Evolutionary conservation across 2,329 filamentous ascomycete genomes (phyloP).

Genomic region (Amylocarpus encephaloides): DNA sequence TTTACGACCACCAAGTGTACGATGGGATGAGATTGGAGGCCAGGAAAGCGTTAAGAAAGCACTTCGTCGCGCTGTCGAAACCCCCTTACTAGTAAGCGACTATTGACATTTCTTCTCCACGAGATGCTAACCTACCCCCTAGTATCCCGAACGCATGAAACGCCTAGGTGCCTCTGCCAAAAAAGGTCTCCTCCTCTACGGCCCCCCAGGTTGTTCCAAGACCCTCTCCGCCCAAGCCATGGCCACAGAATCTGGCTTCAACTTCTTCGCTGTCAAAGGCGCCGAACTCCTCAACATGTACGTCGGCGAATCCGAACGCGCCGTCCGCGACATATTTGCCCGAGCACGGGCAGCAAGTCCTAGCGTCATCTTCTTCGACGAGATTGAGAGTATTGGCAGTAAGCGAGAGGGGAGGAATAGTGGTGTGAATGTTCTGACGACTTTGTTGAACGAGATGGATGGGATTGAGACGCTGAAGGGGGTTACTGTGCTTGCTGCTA

Average conservation of each 20-base stretch:
- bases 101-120: neutral
- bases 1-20: slow-evolving; percentile 77
- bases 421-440: slow-evolving; percentile 79
- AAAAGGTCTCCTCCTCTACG: slow-evolving; percentile 83
- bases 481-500: slow-evolving; percentile 83
- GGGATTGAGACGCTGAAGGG: slow-evolving; percentile 80
- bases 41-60: slow-evolving; percentile 67
- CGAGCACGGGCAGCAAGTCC: slow-evolving; percentile 80
- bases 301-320: slow-evolving; percentile 87
- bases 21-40: slow-evolving; percentile 84
- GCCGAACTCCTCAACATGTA: slow-evolving; percentile 95
- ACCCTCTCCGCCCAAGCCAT: slow-evolving; percentile 87
- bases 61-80: slow-evolving; percentile 40
- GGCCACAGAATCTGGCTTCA: slow-evolving; percentile 83
- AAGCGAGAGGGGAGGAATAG: slow-evolving; percentile 40
- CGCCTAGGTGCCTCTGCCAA: slow-evolving; percentile 51
- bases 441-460: slow-evolving; percentile 90
- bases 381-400: slow-evolving; percentile 75
- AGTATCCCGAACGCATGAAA: slow-evolving; percentile 45
- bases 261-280: slow-evolving; percentile 91
- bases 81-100: slow-evolving; percentile 24
- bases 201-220: slow-evolving; percentile 90
- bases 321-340: slow-evolving; percentile 76
- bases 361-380: slow-evolving; percentile 94
- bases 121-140: slow-evolving; percentile 13